These are phyloP conservation scores for Waltergamsia citrina DNA, from an alignment of 2,329 filamentous ascomycete species.

Conservation along the genomic window DNA sequence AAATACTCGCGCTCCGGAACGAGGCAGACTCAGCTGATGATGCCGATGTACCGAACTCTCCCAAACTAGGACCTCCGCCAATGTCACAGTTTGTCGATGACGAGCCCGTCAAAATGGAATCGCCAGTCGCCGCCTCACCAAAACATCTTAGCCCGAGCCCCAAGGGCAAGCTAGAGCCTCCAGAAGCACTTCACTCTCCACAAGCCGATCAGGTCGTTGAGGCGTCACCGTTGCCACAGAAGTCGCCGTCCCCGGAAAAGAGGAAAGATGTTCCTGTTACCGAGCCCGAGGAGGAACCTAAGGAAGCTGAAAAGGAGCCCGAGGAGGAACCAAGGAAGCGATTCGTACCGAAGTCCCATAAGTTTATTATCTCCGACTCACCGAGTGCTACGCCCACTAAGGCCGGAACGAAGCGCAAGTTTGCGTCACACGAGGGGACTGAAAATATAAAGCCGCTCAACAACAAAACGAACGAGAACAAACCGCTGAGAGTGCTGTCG, in stretches of 20 bases:
- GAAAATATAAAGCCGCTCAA: slow-evolving; percentile 20
- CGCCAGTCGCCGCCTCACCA: slow-evolving; percentile 20
- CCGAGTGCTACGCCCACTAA: slow-evolving; percentile 10
- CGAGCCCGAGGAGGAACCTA: background rate
- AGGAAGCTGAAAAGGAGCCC: background rate
- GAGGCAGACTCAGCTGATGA: slow-evolving; percentile 21
- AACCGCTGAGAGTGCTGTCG: slow-evolving; percentile 8
- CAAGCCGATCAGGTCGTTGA: slow-evolving; percentile 10
- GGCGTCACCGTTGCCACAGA: slow-evolving; percentile 15
- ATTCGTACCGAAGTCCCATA: slow-evolving; percentile 4
- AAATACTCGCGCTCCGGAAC: slow-evolving; percentile 48
- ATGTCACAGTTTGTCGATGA: slow-evolving; percentile 49
- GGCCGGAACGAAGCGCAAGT: slow-evolving; percentile 5
- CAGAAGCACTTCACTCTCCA: slow-evolving; percentile 19
- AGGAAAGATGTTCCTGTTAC: background rate
- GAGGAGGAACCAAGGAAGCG: too few species aligned
- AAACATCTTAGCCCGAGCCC: slow-evolving; percentile 10
- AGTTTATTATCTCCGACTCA: slow-evolving; percentile 5
- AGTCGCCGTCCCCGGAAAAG: slow-evolving; percentile 5
- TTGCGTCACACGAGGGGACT: slow-evolving; percentile 40
- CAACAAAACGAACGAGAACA: slow-evolving; percentile 17
- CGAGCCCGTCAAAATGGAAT: slow-evolving; percentile 43
- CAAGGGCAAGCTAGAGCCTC: slow-evolving; percentile 16
- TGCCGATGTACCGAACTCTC: slow-evolving; percentile 46
- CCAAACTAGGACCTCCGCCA: slow-evolving; percentile 58